Base-by-base conservation (phyloP, 2,329 filamentous ascomycete genomes). In the Arthrobotrys conoides region DNA sequence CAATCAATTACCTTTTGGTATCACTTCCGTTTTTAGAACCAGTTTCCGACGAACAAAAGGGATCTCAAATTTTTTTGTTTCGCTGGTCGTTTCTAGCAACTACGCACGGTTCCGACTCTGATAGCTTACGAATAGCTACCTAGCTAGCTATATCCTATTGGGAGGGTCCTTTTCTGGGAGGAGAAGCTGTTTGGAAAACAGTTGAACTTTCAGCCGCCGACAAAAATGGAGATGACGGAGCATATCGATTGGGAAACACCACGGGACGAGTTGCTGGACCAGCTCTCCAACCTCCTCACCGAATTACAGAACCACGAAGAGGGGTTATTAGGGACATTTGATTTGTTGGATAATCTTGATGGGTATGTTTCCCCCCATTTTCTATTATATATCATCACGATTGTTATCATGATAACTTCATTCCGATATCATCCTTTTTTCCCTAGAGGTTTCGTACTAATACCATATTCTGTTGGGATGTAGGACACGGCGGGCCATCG, bases 271-370 rank as follows among this genome's bases (percentile, higher is more conserved):
- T 73, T 79, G 76, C 63, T 79, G 64, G 70, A 70, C n/a, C 76
- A 79, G 51, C 76, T 79, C 36, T 65, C 70, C 38, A 71, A 63
- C 49, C 76, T 79, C 41, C 69, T 79, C 49, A 57, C 44, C 38
- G 68, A 69, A 44, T 49, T 79, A 8, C 61, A 66, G 30, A 66
- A 55, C 10, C 76, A 79, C 48, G 76, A 79, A 51, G 70, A 79
- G 51, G 76, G 76, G 10, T n/a, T 66, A 9, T 12, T 44, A n/a
- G 67, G 66, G 20, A 70, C 70, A n/a, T 72, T 75, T 44, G 76
- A 79, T 30, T n/a, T 79, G 38, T 57, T 79, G 30, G 76, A 79
- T 53, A 59, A 75, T 55, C 76, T 79, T 38, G 76, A 79, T 36
- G 76, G 76, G 69, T 75, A 79, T 22, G 69, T 41, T 55, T 41